Conservation (phyloP, 1,284 basidiomycete species). For the Apiotrichum montevideense region DNA sequence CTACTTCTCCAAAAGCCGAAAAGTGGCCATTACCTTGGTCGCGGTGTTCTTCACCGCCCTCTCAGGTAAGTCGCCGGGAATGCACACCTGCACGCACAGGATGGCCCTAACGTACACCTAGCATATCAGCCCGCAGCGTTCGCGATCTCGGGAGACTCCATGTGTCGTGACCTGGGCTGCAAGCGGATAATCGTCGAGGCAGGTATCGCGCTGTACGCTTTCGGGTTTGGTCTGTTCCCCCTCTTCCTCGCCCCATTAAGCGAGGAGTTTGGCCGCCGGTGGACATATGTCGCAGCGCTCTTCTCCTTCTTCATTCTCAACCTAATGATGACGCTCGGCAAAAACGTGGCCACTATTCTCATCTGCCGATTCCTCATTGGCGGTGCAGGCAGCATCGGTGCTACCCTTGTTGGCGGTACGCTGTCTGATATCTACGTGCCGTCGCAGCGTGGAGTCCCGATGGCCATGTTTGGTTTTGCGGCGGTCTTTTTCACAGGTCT, state of each 20-base stretch:
- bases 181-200: constrained; percentile 57
- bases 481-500: constrained; percentile 59
- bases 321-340: constrained; percentile 57
- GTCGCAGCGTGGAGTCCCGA: constrained; percentile 12
- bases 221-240: constrained; percentile 63
- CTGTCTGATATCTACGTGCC: constrained; percentile 59
- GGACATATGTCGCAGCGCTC: constrained; percentile 60
- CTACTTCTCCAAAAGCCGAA: constrained; percentile 52
- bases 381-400: constrained; percentile 57
- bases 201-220: constrained; percentile 57
- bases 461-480: constrained; percentile 52
- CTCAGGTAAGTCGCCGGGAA: constrained; percentile 46
- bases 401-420: constrained; percentile 74
- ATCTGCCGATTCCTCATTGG: constrained; percentile 60
- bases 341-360: constrained; percentile 64
- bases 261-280: constrained; percentile 69
- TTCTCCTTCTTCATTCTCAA: constrained; percentile 57
- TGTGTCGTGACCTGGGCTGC: constrained; percentile 61
- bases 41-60: constrained; percentile 57
- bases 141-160: constrained; percentile 55
- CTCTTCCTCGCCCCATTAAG: constrained; percentile 66
- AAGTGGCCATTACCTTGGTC: constrained; percentile 57
- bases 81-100: background rate
- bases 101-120: constrained; percentile 21
- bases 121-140: constrained; percentile 57